Evolutionary conservation across 225 moss, liverwort and hornwort genomes (phyloP).

Genomic region (Straminergon stramineum): DNA sequence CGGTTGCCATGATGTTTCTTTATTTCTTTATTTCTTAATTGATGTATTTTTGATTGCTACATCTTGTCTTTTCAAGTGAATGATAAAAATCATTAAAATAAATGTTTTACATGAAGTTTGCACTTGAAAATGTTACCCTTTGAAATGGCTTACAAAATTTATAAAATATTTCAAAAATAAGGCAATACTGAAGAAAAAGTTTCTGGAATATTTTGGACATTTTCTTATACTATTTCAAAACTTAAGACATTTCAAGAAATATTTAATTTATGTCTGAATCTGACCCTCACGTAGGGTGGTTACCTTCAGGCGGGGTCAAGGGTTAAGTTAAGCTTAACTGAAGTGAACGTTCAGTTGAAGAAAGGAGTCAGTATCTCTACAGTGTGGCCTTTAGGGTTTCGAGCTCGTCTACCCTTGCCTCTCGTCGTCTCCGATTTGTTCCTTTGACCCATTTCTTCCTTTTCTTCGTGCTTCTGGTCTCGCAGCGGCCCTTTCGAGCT

Average conservation of each 20-base stretch:
- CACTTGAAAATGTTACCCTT: not conserved
- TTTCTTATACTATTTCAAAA: not conserved
- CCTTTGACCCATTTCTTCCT: too few species aligned
- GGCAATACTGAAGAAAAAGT: too few species aligned
- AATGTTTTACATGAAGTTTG: too few species aligned
- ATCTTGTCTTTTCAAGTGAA: not conserved
- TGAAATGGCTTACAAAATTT: not conserved
- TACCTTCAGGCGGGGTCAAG: too few species aligned
- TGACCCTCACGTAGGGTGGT: not conserved
- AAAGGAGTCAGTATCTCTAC: not conserved
- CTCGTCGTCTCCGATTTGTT: not conserved
- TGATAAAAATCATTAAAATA: not conserved
- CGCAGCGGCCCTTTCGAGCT: not conserved
- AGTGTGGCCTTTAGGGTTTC: not conserved
- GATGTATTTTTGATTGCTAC: not conserved
- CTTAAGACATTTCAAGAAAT: not conserved
- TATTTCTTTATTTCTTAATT: not conserved
- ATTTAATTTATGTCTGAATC: not conserved
- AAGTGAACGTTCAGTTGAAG: not conserved
- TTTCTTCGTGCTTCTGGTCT: not conserved
- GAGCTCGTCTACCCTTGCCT: not conserved
- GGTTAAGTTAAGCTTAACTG: not conserved
- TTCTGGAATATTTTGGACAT: not conserved
- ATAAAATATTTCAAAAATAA: not conserved
- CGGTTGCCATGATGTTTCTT: accelerated